Conservation (phyloP, 2,329 filamentous ascomycete genomes). For the Scedosporium boydii region DNA sequence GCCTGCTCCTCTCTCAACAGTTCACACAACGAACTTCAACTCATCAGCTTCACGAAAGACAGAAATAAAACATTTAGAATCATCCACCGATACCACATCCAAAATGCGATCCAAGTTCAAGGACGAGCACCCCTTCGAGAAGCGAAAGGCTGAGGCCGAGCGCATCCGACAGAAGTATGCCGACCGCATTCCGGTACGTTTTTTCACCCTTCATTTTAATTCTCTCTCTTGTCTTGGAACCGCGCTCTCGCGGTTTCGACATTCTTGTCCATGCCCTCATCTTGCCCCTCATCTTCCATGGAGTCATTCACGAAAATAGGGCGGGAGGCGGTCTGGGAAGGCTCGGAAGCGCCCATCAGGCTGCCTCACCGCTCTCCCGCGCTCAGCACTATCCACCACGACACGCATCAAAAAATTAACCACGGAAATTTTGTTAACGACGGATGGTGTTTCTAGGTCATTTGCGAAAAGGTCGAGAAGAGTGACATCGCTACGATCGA, state of each 20-base stretch:
- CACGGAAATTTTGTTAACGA: background rate
- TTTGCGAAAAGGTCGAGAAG: slow-evolving; percentile 99
- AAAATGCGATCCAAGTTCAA: slow-evolving; percentile 99
- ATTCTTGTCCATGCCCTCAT: background rate
- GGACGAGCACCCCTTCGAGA: slow-evolving; percentile 99
- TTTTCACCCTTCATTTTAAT: slow-evolving; percentile 8
- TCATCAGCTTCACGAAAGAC: background rate
- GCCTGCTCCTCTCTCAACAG: background rate
- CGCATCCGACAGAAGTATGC: slow-evolving; percentile 98
- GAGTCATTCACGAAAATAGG: background rate
- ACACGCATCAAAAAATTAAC: background rate
- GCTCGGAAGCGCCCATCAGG: background rate
- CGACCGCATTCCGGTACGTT: slow-evolving; percentile 91
- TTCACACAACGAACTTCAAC: background rate
- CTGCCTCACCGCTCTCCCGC: background rate
- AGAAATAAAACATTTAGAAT: background rate
- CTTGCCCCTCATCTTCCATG: background rate
- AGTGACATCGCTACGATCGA: slow-evolving; percentile 99
- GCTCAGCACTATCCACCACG: background rate
- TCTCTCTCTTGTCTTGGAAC: background rate
- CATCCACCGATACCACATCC: slow-evolving; percentile 17
- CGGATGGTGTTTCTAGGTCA: slow-evolving; percentile 55
- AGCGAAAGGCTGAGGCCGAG: slow-evolving; percentile 99
- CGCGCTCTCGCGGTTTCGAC: background rate
- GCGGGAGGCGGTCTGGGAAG: background rate